These are phyloP conservation scores for Gillenia trifoliata DNA, from an alignment of 306 rosid species.

Conservation along the genomic window DNA sequence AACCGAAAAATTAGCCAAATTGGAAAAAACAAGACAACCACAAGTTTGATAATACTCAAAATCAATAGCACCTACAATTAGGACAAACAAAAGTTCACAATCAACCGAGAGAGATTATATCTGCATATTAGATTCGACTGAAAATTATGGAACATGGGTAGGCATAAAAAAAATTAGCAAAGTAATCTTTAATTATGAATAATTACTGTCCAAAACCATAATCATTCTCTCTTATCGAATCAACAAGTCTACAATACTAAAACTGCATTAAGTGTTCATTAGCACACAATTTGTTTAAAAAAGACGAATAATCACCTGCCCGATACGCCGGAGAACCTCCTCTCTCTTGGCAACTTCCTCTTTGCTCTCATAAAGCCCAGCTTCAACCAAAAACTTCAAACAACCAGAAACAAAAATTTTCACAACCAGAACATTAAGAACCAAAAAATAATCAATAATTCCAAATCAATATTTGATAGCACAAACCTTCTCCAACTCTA, in stretches of 20 bases:
- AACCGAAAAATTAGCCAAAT: not conserved
- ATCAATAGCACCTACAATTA: not conserved
- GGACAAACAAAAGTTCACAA: not conserved
- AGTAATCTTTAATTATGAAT: not conserved
- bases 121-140: not conserved
- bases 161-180: not conserved
- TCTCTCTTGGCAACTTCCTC: conserved; percentile 62
- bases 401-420: not conserved
- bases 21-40: not conserved
- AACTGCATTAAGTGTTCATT: not conserved
- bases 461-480: not conserved
- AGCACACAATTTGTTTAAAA: too few species aligned
- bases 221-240: not conserved
- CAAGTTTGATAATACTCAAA: not conserved
- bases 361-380: conserved; percentile 59
- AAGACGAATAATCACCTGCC: conserved; percentile 29
- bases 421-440: not conserved
- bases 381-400: conserved; percentile 43
- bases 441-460: not conserved
- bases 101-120: not conserved
- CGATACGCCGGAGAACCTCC: conserved; percentile 50
- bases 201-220: not conserved
- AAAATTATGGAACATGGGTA: not conserved
- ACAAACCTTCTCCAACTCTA: conserved; percentile 58
- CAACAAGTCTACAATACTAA: not conserved